Conservation (phyloP, 1,284 basidiomycete species). For the Pterulicium gracile region DNA sequence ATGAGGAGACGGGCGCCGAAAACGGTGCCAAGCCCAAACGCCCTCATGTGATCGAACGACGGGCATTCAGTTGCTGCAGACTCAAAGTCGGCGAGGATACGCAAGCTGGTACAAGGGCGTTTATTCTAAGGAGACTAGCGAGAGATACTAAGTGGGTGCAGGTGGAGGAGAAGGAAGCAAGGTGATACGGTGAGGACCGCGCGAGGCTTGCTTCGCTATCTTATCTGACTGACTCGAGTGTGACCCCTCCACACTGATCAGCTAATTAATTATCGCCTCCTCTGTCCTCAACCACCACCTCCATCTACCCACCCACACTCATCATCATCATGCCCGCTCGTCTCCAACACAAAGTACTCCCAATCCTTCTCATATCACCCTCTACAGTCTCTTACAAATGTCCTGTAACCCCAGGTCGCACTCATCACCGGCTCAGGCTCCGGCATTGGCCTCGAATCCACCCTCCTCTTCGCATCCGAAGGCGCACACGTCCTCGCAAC, state of each 20-base stretch:
- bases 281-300: neutral
- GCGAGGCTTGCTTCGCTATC: neutral
- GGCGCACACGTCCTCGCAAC: constrained; percentile 82
- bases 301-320: neutral
- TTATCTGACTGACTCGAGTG: neutral
- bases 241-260: too few species aligned
- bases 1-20: too few species aligned
- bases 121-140: neutral
- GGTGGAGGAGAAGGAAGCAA: neutral
- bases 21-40: neutral
- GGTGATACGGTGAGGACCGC: neutral
- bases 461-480: constrained; percentile 86
- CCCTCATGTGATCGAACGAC: neutral
- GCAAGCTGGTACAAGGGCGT: neutral
- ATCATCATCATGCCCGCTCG: constrained; percentile 46
- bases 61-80: neutral
- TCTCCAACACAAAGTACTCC: constrained; percentile 54
- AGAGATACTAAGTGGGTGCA: neutral
- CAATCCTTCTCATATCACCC: neutral
- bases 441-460: constrained; percentile 90
- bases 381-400: constrained; percentile 1
- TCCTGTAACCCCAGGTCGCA: constrained; percentile 41
- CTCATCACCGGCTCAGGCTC: constrained; percentile 80
- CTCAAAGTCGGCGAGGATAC: neutral
- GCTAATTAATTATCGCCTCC: too few species aligned